Evolutionary conservation across 257 asterid species (phyloP).

Genomic region (Fraxinus anomala): DNA sequence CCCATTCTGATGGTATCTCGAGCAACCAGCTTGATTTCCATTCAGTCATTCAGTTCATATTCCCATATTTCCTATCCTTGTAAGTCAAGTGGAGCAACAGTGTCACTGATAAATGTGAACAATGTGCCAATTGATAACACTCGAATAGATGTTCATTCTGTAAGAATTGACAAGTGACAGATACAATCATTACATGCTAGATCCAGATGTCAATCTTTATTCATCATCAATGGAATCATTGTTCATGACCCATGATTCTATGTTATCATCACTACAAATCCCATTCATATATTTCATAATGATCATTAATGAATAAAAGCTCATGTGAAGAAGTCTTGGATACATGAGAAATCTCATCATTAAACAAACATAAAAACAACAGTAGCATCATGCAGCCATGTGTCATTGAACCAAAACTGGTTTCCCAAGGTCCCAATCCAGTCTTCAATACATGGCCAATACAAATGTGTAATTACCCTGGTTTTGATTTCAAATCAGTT

Average conservation of each 20-base stretch:
- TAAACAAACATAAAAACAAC: neutral
- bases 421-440: neutral
- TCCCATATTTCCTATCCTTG: conserved; percentile 1
- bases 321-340: neutral
- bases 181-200: neutral
- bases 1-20: conserved; percentile 1
- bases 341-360: neutral
- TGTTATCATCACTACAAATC: neutral
- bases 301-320: neutral
- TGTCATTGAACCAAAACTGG: neutral
- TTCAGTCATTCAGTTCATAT: neutral
- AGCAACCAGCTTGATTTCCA: conserved; percentile 6
- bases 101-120: neutral
- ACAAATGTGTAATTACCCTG: neutral
- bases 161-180: neutral
- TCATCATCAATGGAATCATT: neutral
- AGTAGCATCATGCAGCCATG: neutral
- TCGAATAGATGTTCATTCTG: neutral
- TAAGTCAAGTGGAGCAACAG: conserved; percentile 20
- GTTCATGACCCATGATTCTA: neutral
- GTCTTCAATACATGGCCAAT: neutral
- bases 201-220: neutral
- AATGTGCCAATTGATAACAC: conserved; percentile 1
- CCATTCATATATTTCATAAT: neutral
- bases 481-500: neutral